phyloP scores from a whole-genome alignment of 495 filamentous ascomycete genomes.

The Neurospora sp. region DNA sequence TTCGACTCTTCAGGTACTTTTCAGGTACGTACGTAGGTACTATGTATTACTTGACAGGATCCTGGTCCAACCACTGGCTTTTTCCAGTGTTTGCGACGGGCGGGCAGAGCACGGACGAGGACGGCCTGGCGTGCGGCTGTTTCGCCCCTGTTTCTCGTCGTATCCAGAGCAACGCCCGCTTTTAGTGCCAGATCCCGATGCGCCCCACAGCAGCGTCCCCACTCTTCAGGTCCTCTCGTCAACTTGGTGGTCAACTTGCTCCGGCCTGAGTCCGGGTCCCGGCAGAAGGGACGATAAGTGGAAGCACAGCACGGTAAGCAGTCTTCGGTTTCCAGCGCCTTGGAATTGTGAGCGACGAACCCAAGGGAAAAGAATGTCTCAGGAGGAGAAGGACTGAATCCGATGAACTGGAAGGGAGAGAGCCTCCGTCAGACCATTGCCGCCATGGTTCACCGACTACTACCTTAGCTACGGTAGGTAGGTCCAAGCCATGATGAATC shows the following conservation, averaged over 20 bases:
- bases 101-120: background rate
- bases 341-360: background rate
- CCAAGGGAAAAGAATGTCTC: background rate
- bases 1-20: background rate
- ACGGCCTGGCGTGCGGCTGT: background rate
- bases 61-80: background rate
- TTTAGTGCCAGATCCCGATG: background rate
- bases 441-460: background rate
- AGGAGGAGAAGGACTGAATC: background rate
- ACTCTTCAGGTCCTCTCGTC: background rate
- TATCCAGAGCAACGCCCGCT: background rate
- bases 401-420: background rate
- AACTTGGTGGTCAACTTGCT: background rate
- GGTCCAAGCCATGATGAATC: background rate
- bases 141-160: background rate
- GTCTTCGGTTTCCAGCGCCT: background rate
- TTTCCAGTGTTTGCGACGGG: background rate
- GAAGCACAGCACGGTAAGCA: background rate
- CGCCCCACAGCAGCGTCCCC: background rate
- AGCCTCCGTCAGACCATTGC: background rate
- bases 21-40: background rate
- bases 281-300: background rate
- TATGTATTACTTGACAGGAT: background rate
- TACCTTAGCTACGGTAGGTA: background rate
- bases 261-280: background rate